Percentiles rank a stretch among this genome's conserved stretches.
Conservation (phyloP, 1,139 yeast species). For the Pichiaceae sp. region DNA sequence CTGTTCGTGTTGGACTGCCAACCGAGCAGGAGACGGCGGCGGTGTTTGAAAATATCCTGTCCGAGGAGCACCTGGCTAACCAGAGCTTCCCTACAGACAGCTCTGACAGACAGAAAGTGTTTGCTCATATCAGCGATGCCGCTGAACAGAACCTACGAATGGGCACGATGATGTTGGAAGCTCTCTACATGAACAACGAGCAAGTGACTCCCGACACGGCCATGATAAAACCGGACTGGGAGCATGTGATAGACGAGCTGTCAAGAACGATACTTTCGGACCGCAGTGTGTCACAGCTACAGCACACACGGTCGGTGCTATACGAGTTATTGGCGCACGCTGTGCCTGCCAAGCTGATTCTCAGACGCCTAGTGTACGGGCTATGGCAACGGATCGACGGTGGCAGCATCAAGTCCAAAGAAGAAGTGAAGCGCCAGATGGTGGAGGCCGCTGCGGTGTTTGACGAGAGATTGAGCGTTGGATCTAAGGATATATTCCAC, state of each 20-base stretch:
- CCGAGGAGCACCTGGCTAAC: constrained; percentile 44
- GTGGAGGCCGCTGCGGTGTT: constrained; percentile 66
- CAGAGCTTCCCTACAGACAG: constrained; percentile 33
- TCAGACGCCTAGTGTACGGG: constrained; percentile 58
- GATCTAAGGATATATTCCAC: constrained; percentile 86
- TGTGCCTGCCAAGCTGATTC: constrained; percentile 74
- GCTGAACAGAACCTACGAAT: constrained; percentile 70
- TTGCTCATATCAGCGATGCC: constrained; percentile 43
- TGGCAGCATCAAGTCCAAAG: constrained; percentile 10
- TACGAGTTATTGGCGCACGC: constrained; percentile 90
- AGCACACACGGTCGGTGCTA: constrained; percentile 63
- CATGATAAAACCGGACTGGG: constrained; percentile 77
- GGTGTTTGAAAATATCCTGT: constrained; percentile 49
- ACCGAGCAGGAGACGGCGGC: constrained; percentile 42
- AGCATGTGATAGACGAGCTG: constrained; percentile 57
- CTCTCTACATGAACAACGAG: constrained; percentile 71
- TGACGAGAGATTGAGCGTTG: constrained; percentile 83
- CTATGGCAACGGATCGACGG: constrained; percentile 37
- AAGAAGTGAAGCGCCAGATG: constrained; percentile 37
- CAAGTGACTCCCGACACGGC: constrained; percentile 33
- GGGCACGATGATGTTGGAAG: constrained; percentile 73
- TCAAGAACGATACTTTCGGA: constrained; percentile 52
- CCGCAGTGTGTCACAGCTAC: constrained; percentile 63
- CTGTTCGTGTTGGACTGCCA: constrained; percentile 85
- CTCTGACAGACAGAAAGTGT: constrained; percentile 31